A percentile compares a stretch with the other conserved stretches of the same genome.
phyloP scores from a whole-genome alignment of 108 stramenopile species.

The Seminavis robusta region DNA sequence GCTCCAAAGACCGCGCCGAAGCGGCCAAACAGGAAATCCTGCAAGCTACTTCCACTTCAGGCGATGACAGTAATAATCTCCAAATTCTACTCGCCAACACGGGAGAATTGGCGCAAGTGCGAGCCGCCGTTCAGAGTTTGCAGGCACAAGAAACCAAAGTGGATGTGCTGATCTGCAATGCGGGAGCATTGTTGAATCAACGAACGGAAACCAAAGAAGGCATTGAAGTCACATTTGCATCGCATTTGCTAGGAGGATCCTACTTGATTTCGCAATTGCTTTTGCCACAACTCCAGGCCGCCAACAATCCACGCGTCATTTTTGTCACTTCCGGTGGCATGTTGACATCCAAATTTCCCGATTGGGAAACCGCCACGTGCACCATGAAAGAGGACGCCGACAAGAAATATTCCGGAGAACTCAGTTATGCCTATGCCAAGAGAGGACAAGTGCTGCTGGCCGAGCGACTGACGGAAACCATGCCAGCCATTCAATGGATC shows the following conservation, averaged over 20 bases:
- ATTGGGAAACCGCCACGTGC: conserved; percentile 70
- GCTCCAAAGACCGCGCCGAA: conserved; percentile 80
- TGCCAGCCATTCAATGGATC: conserved; percentile 52
- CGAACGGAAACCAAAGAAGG: conserved; percentile 75
- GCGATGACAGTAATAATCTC: conserved; percentile 31
- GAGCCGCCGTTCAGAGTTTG: conserved; percentile 47
- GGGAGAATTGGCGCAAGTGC: conserved; percentile 56
- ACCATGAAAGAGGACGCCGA: conserved; percentile 31
- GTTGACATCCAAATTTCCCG: conserved; percentile 88
- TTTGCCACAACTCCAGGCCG: conserved; percentile 50
- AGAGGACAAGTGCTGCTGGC: conserved; percentile 89
- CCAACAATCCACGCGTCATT: conserved; percentile 31
- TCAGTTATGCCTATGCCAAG: conserved; percentile 90
- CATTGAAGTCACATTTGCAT: conserved; percentile 86
- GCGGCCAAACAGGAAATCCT: conserved; percentile 70
- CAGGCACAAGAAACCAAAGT: conserved; percentile 56
- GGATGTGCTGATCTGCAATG: conserved; percentile 90
- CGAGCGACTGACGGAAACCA: conserved; percentile 56
- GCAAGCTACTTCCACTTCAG: conserved; percentile 8
- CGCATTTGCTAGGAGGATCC: conserved; percentile 80
- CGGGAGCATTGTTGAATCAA: conserved; percentile 86
- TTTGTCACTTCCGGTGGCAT: conserved; percentile 73
- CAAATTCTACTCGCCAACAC: conserved; percentile 62
- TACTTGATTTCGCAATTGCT: conserved; percentile 75
- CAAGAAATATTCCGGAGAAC: conserved; percentile 70